Conservation (phyloP, 352 stramenopile genomes). For the Blastocystis hominis region DNA sequence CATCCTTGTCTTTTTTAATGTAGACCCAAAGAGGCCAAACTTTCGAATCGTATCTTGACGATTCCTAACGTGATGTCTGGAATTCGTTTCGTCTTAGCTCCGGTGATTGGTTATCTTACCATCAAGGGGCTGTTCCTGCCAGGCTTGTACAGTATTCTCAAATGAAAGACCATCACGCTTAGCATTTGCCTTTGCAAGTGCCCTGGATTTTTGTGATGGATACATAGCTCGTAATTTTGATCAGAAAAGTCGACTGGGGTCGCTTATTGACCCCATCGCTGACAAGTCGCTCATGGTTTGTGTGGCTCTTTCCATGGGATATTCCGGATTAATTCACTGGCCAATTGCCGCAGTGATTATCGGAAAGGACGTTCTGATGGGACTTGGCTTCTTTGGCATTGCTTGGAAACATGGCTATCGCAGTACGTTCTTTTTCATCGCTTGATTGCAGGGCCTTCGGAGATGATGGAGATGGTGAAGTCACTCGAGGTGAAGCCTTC, state of each 20-base stretch:
- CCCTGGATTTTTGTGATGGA: conserved; percentile 33
- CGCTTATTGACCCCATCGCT: conserved; percentile 28
- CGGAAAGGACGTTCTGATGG: conserved; percentile 51
- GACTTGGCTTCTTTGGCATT: conserved; percentile 26
- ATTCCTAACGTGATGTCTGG: conserved; percentile 54
- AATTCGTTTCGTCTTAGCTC: conserved; percentile 20
- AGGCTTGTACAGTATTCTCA: neutral
- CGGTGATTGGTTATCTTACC: conserved; percentile 26
- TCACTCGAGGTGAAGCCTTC: conserved; percentile 49
- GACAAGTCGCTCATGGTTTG: conserved; percentile 50
- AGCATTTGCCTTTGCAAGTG: conserved; percentile 48
- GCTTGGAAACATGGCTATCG: conserved; percentile 45
- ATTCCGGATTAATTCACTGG: neutral
- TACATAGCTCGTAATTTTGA: conserved; percentile 49
- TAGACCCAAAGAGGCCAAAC: conserved; percentile 16
- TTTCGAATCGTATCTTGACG: conserved; percentile 9
- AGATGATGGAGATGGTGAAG: conserved; percentile 43
- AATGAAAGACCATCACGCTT: neutral
- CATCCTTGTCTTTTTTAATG: neutral
- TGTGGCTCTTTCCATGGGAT: conserved; percentile 32
- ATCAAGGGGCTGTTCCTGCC: conserved; percentile 22
- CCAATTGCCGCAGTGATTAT: conserved; percentile 37
- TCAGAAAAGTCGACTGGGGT: conserved; percentile 8
- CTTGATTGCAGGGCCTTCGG: neutral
- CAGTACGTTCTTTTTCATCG: neutral